Conservation (phyloP, 768 basidiomycete species). For the Imleria badia region DNA sequence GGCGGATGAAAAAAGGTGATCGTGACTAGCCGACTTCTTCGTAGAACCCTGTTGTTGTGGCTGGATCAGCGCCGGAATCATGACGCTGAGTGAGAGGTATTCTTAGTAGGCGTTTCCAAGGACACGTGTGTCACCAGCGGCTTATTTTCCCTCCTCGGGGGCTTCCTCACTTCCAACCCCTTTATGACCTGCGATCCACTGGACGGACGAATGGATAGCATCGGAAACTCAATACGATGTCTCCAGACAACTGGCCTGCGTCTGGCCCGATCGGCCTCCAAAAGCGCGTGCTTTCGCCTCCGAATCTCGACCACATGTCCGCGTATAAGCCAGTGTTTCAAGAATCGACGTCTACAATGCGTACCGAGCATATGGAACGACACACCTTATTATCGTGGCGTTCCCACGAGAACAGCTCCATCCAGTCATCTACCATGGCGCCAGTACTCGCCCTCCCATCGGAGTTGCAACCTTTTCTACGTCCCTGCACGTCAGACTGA, state of each 20-base stretch:
- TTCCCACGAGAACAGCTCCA: background rate
- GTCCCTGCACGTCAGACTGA: conserved; percentile 86
- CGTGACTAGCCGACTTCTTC: background rate
- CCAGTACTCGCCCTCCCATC: background rate
- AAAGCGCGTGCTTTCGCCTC: background rate
- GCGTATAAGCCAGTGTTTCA: background rate
- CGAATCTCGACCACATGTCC: background rate
- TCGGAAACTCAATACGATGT: no score
- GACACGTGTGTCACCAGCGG: background rate
- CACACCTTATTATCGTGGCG: background rate
- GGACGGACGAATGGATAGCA: background rate
- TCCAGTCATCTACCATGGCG: background rate
- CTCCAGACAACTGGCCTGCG: no score
- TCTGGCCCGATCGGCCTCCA: no score
- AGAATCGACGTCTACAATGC: background rate
- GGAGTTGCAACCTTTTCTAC: conserved; percentile 56
- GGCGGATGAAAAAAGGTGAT: background rate
- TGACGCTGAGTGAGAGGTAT: background rate
- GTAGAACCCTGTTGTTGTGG: background rate
- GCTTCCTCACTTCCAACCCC: no score
- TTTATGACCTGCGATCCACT: background rate
- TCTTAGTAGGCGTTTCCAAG: background rate
- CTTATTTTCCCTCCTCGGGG: background rate
- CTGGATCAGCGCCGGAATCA: background rate
- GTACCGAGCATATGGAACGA: background rate